Base-by-base conservation (phyloP, 2,329 filamentous ascomycete species). In the Metarhizium anisopliae region DNA sequence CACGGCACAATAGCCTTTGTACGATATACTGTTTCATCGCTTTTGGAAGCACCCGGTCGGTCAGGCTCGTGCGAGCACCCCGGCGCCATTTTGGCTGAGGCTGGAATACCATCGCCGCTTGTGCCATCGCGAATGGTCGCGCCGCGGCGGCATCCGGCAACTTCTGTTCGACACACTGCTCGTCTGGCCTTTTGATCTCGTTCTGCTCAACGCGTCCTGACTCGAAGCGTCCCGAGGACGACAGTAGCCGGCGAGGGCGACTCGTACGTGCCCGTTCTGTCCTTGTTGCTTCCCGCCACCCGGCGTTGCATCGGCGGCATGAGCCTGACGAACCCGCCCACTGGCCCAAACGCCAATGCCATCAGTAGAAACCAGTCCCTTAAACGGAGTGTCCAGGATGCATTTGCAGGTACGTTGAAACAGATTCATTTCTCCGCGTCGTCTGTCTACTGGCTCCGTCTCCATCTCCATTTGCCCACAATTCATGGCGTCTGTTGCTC, bases 341-440 rank as follows among this genome's bases (percentile, higher is more conserved):
- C 79, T 61, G 76, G 74, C 52, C 74, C 78, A 54, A 72, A 72
- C 45, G 79, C 78, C 56, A 74, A 74, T 57, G 67, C 71, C 51
- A 69, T 70, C 53, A 72, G 73, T 58, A 42, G 60, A 59, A 58
- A 60, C 50, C 76, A 77, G 62, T 72, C 71, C 32, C 68, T 83
- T 55, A 85, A 84, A 72, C 75, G 81, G 64, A 82, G 76, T 61
- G 79, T 82, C 55, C 81, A 84, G 68, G 75, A 80, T 59, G 77
- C 79, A 42, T 84, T 84, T 72, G 80, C 84, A 30, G 56, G 82
- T 83, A 74, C 64, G 74, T 67, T 8, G 59, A 25, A 51, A 50
- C 53, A 51, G 13, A 51, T 52, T 47, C 38, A 20, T 40, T 32
- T 29, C 25, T 25, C 32, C 42, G 6, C 20, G 42, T 20, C 11